phyloP scores from a whole-genome alignment of 257 asterid species.

The Fraxinus americana region DNA sequence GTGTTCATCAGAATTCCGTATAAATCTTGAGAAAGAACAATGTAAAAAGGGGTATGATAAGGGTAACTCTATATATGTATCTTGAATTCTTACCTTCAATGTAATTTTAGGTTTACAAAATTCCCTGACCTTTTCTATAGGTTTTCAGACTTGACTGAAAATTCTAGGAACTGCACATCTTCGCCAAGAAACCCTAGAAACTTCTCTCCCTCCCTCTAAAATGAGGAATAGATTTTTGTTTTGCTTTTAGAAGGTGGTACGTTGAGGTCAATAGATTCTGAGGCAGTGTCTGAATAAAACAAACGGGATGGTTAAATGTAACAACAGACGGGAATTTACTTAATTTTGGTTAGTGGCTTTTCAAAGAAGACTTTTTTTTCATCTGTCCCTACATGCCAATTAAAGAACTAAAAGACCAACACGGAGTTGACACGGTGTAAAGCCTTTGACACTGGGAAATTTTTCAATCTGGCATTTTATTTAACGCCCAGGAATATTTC shows the following conservation, averaged over 20 bases:
- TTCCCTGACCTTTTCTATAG: slow-evolving; percentile 26
- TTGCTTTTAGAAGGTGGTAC: slow-evolving; percentile 36
- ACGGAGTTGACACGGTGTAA: slow-evolving; percentile 39
- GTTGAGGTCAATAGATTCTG: slow-evolving; percentile 46
- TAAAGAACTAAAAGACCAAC: slow-evolving; percentile 24
- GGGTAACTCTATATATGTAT: too few species aligned
- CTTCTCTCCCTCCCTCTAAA: neutral
- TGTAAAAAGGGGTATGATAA: too few species aligned
- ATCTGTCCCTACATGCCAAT: slow-evolving; percentile 42
- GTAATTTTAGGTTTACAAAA: neutral
- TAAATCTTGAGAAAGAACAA: too few species aligned
- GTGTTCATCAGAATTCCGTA: too few species aligned
- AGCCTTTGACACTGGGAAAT: slow-evolving; percentile 30
- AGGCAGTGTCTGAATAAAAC: slow-evolving; percentile 41
- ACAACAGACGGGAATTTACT: slow-evolving; percentile 32
- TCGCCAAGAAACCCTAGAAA: slow-evolving; percentile 40
- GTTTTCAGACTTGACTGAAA: neutral
- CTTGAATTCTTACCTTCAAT: neutral
- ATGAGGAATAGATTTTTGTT: slow-evolving; percentile 22
- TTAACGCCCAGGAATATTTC: slow-evolving; percentile 34
- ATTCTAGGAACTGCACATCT: slow-evolving; percentile 22
- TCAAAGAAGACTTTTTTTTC: slow-evolving; percentile 31
- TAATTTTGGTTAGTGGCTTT: slow-evolving; percentile 27
- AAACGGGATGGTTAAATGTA: slow-evolving; percentile 36
- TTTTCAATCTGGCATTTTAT: slow-evolving; percentile 26